These are phyloP conservation scores for Flaveria robusta DNA, from an alignment of 129 eudicot genomes.

Conservation along the genomic window DNA sequence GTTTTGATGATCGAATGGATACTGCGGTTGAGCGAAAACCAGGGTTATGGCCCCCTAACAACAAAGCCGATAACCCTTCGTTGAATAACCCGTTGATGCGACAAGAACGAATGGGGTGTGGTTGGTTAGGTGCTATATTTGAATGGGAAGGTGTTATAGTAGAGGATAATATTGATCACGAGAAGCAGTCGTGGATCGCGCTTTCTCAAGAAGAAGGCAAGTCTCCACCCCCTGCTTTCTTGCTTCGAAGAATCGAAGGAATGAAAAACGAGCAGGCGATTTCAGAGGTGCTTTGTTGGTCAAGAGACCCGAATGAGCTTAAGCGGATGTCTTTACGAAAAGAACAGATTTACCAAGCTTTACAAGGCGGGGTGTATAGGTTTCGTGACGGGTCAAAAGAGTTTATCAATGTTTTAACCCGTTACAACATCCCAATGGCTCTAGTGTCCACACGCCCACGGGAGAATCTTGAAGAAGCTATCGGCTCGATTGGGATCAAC, in stretches of 20 bases:
- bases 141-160: conserved; percentile 96
- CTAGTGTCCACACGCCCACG: conserved; percentile 86
- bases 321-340: conserved; percentile 67
- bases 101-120: conserved; percentile 89
- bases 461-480: conserved; percentile 63
- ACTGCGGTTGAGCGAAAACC: conserved; percentile 45
- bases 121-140: conserved; percentile 93
- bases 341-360: conserved; percentile 72
- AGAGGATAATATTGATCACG: conserved; percentile 84
- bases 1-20: conserved; percentile 37
- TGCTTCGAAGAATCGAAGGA: conserved; percentile 73
- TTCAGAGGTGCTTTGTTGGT: conserved; percentile 95
- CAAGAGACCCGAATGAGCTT: conserved; percentile 69
- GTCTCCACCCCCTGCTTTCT: conserved; percentile 64
- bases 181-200: conserved; percentile 78
- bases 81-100: conserved; percentile 81
- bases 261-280: conserved; percentile 99
- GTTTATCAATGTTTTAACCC: conserved; percentile 57
- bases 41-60: conserved; percentile 78
- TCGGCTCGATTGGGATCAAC: conserved; percentile 68
- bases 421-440: conserved; percentile 90
- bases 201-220: conserved; percentile 88
- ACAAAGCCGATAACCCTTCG: conserved; percentile 72
- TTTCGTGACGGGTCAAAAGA: conserved; percentile 83
- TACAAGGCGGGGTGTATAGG: conserved; percentile 71